Base-by-base conservation (phyloP, 352 stramenopile species). In the Phytophthora syringae region DNA sequence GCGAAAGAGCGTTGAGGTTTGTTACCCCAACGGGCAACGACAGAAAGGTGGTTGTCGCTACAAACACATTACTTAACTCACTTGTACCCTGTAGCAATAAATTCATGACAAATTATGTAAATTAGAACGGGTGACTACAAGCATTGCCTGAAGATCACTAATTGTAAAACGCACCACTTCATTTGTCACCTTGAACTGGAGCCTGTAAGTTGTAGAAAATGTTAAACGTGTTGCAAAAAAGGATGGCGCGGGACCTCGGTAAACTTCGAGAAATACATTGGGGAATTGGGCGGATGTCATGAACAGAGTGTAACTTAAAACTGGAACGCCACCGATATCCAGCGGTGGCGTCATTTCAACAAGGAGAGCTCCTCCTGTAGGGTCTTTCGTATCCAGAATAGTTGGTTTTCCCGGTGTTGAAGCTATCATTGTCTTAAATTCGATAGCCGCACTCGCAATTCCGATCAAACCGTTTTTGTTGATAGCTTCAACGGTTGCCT, bases 331-430 rank as follows among this genome's bases (percentile, higher is more conserved):
- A 0, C 81, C 79, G 13, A 63, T 53, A 60, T 90, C 81, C 15
- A 79, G 20, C 5, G 81, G 60, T 2, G 64, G 58, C 0, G 24
- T 30, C 24, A 90, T 64, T 3, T 68, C 32, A 11, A 90, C 21
- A 6, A 80, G 71, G n/a, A 90, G 45, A 2, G 71, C 62, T 2
- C 81, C 81, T 9, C 81, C 81, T 2, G 81, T 90, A 12, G 47
- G 34, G 1, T 62, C 67, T 15, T 20, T 37, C 25, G 81, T 51
- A 7, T 37, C 47, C 6, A 81, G 42, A 13, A 51, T 53, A 0
- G 39, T 44, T 2, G 81, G 81, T 32, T 81, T 84, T 22, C 67
- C 70, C 0, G 81, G 79, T 13, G 74, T 21, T 3, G 79, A 82
- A 3, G 68, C 56, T 18, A 60, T 55, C 2, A 56, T 71, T 0